Percentiles rank a stretch among this genome's conserved stretches.
Conservation (phyloP, 2,329 filamentous ascomycete species). For the Alternaria longipes region DNA sequence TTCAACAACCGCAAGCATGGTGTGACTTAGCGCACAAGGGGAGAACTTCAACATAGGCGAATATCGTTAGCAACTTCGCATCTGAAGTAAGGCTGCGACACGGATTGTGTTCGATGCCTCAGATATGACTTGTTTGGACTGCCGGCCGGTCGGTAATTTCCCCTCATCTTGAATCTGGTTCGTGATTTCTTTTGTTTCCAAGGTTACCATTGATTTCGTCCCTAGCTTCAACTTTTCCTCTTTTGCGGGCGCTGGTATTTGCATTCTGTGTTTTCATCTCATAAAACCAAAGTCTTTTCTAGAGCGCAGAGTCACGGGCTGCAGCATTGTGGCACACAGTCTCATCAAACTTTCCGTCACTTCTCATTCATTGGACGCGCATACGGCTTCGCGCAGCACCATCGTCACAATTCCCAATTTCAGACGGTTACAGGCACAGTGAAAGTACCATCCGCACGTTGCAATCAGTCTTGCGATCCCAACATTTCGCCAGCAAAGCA, state of each 20-base stretch:
- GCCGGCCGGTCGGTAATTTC: not conserved
- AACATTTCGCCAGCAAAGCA: not conserved
- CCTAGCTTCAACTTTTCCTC: not conserved
- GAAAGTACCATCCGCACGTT: not conserved
- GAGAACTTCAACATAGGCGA: slow-evolving; percentile 6
- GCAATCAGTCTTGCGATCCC: slow-evolving; percentile 2
- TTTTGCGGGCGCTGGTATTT: not conserved
- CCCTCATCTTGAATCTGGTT: not conserved
- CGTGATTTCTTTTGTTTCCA: not conserved
- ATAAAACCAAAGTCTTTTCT: not conserved
- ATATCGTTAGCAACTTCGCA: slow-evolving; percentile 1
- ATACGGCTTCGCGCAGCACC: slow-evolving; percentile 10
- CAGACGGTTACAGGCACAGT: slow-evolving; percentile 17
- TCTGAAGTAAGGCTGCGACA: slow-evolving; percentile 10
- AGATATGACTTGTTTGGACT: not conserved
- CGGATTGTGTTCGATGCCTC: slow-evolving; percentile 4
- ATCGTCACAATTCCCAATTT: slow-evolving; percentile 12
- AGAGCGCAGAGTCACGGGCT: not conserved
- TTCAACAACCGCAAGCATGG: slow-evolving; percentile 14
- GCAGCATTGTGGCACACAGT: slow-evolving; percentile 11
- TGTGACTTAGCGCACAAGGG: slow-evolving; percentile 14
- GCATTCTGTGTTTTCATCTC: not conserved
- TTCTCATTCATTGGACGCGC: slow-evolving; percentile 13
- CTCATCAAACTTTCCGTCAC: slow-evolving; percentile 7
- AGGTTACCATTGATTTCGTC: not conserved